Evolutionary conservation across 2,329 filamentous ascomycete genomes (phyloP).

Genomic region (Hortaea werneckii): DNA sequence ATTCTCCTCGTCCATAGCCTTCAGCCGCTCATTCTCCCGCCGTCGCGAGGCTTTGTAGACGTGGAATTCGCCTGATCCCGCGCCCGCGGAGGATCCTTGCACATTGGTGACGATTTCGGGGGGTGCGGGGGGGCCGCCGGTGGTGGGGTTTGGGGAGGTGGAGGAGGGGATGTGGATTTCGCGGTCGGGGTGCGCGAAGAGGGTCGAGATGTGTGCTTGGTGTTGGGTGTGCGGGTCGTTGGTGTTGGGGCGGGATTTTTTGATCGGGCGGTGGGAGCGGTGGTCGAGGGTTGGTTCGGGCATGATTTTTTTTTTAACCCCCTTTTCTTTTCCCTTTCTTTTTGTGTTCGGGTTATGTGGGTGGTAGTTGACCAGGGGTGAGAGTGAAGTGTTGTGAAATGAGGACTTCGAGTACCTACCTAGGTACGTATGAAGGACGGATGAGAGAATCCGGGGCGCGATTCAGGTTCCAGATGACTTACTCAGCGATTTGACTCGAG

Average conservation of each 20-base stretch:
- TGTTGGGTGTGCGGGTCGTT: constrained; percentile 59
- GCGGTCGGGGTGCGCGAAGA: constrained; percentile 79
- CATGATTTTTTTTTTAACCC: constrained; percentile 46
- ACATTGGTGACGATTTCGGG: constrained; percentile 96
- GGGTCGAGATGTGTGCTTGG: constrained; percentile 61
- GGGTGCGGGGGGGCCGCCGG: constrained; percentile 38
- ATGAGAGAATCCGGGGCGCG: no score
- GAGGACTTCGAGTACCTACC: no score
- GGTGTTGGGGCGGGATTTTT: constrained; percentile 66
- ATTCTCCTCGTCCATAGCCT: constrained; percentile 81
- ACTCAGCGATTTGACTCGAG: no score
- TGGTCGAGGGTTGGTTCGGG: constrained; percentile 82
- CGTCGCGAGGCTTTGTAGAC: constrained; percentile 94
- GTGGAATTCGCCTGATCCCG: constrained; percentile 92
- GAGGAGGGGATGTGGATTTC: constrained; percentile 45
- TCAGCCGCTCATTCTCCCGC: constrained; percentile 83
- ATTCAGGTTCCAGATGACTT: no score
- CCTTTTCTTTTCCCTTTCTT: no score
- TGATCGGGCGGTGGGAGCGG: constrained; percentile 67
- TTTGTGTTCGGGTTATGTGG: no score
- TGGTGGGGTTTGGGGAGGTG: constrained; percentile 9
- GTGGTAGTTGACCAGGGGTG: no score
- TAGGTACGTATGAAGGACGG: no score
- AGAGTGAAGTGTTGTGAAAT: no score
- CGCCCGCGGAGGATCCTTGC: constrained; percentile 84